phyloP scores from a whole-genome alignment of 1,284 basidiomycete genomes.

The Baeospora myosura region DNA sequence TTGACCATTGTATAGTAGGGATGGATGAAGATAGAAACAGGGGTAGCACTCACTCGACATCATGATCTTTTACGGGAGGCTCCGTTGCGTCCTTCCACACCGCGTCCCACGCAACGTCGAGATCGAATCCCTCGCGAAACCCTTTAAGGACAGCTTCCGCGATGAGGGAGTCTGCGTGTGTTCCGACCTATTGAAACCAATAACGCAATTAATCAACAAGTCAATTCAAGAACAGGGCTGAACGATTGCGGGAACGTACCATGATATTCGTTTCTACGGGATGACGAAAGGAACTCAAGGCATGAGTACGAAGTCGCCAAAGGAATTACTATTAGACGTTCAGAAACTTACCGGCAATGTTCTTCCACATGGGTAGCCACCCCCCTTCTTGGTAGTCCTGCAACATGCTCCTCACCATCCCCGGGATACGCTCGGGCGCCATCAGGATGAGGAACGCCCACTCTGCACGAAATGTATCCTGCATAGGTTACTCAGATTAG shows the following conservation, averaged over 20 bases:
- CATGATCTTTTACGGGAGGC: slow-evolving; percentile 57
- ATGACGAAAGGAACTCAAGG: not conserved
- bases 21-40: too few relatives aligned
- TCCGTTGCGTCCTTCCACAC: slow-evolving; percentile 71
- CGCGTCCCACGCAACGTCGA: slow-evolving; percentile 63
- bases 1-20: too few relatives aligned
- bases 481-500: not conserved
- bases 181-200: too few relatives aligned
- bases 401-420: slow-evolving; percentile 75
- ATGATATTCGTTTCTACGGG: slow-evolving; percentile 66
- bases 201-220: too few relatives aligned
- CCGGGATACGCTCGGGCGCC: slow-evolving; percentile 66
- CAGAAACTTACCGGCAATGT: slow-evolving; percentile 68
- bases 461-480: slow-evolving; percentile 75
- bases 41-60: not conserved
- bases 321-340: too few relatives aligned
- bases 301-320: not conserved
- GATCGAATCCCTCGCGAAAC: slow-evolving; percentile 50
- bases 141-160: slow-evolving; percentile 72
- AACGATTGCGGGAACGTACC: too few relatives aligned
- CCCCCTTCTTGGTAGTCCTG: slow-evolving; percentile 75
- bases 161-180: slow-evolving; percentile 75
- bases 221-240: too few relatives aligned
- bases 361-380: slow-evolving; percentile 90
- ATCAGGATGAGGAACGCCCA: slow-evolving; percentile 77